Evolutionary conservation across 2,329 filamentous ascomycete genomes (phyloP), one percentile per base, ranked within the genome.

Genomic region (Trichoderma citrinoviride): DNA sequence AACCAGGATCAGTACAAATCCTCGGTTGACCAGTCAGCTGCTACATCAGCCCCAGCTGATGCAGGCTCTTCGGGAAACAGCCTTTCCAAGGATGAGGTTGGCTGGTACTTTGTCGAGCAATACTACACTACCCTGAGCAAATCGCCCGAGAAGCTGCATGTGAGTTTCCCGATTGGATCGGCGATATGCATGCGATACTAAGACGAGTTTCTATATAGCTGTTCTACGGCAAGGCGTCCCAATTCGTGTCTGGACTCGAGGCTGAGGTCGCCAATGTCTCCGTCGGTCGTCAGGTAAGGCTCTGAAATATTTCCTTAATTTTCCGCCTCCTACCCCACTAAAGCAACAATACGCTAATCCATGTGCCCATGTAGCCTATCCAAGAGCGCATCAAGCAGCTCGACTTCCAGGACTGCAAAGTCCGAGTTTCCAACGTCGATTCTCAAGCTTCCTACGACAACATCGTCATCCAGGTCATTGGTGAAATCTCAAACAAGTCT

Each of bases 91-190:
- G 93, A 97, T 77, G 92, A 98, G 82, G 93, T 99, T 71, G 95
- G 93, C 79, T 99, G 95, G 95, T 98, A 94, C 82, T 99, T 99
- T 72, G 95, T 99, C 66, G 93, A 98, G 85, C 93, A 97, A 80
- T 99, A 97, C 84, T 99, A 99, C 82, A 98, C 92, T 72, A 99
- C 93, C 68, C 82, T 99, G 75, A 97, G 93, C 87, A 93, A 94
- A 80, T 91, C 83, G 70, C 93, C 95, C 23, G 93, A 97, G 76
- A 96, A 95, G 80, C 90, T 99, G 73, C 94, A 93, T 76, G 87
- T 89, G 80, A 73, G 86, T 80, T 46, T 7, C 4, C 17, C 15
- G 50, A n/a, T 43, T 14, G 49, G n/a, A 17, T 21, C 1, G 29
- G 33, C 44, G 44, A 46, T 54, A 41, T 54, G 7, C 19, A 25